Evolutionary conservation across 2,329 filamentous ascomycete genomes (phyloP), one percentile per base, ranked within the genome.

Genomic region (Aspergillus ruber): DNA sequence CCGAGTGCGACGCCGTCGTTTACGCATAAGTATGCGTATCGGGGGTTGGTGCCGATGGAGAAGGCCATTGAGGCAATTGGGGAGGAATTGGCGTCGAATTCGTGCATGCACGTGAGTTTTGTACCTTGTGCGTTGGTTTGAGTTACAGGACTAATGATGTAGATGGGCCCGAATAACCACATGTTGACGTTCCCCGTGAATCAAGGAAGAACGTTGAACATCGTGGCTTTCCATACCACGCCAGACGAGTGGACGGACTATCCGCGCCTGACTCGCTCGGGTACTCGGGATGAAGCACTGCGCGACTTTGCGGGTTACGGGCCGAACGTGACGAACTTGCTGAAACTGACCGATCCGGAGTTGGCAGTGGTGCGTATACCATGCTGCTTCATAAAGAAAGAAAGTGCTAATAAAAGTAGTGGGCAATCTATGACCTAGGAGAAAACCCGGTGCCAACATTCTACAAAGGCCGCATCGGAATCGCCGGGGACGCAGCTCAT

Each of bases 11-110:
- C 67, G 13, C 72, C 78, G 0, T 62, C 67, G 2, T 81, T 76
- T 54, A 74, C 72, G 0, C 71, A 74, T 43, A 79, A 79, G 53
- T 77, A 76, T 50, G 76, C 72, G 0, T 80, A 78, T 52, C 69
- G 77, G 3, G 74, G 72, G 0, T 51, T 80, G 20, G 65, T 79
- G 2, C 74, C 75, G 0, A 78, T 79, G 73, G 61, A 67, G 3
- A 63, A 73, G 44, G 74, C 75, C 0, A 58, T 69, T 2, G 60
- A 67, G 44, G 64, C 71, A 3, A 51, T 79, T n/a, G 76, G 75
- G 3, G 65, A 75, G 27, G 64, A 76, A 25, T 55, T 67, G 41
- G 74, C 74, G 5, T 50, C 48, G 5, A 63, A 63, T 29, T 47
- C 53, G 45, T 61, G 60, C 51, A 67, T 68, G 64, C 63, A 65